These are phyloP conservation scores for Actinomortierella wolfii DNA, from an alignment of 371 early-diverging fungal species.

Conservation along the genomic window DNA sequence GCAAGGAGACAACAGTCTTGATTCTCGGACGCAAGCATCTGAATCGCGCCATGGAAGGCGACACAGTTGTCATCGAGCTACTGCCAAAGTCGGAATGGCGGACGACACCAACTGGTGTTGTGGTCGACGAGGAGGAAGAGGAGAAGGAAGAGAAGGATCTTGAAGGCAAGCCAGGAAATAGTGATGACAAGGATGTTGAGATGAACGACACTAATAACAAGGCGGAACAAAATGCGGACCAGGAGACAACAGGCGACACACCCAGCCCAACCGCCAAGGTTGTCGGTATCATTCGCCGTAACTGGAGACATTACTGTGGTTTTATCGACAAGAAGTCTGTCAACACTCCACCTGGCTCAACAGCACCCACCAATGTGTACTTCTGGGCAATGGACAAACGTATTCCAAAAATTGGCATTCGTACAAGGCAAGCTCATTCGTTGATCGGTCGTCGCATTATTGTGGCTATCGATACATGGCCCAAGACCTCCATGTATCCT, in stretches of 20 bases:
- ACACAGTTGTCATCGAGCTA: constrained; percentile 85
- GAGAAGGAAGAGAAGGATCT: constrained; percentile 59
- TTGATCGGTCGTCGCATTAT: constrained; percentile 85
- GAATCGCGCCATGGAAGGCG: constrained; percentile 94
- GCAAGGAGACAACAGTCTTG: constrained; percentile 71
- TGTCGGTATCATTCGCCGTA: constrained; percentile 92
- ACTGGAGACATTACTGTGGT: constrained; percentile 95
- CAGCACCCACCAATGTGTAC: constrained; percentile 58
- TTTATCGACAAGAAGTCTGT: constrained; percentile 82
- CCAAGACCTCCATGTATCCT: constrained; percentile 77
- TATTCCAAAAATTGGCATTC: constrained; percentile 89
- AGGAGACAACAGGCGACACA: constrained; percentile 40
- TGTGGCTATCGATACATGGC: constrained; percentile 92
- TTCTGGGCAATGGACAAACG: constrained; percentile 91
- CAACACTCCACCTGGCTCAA: constrained; percentile 54
- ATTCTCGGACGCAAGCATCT: constrained; percentile 83
- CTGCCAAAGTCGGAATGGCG: constrained; percentile 88
- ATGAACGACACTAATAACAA: constrained; percentile 54
- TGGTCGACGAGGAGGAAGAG: constrained; percentile 73
- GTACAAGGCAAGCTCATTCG: constrained; percentile 83
- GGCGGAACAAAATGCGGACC: constrained; percentile 33
- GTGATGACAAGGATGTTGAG: constrained; percentile 43
- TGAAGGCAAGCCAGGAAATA: constrained; percentile 44
- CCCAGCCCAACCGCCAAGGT: constrained; percentile 83
- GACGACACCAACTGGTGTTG: constrained; percentile 67